Base-by-base conservation (phyloP, 2,329 filamentous ascomycete genomes). In the Cladosporium cucumerinum region DNA sequence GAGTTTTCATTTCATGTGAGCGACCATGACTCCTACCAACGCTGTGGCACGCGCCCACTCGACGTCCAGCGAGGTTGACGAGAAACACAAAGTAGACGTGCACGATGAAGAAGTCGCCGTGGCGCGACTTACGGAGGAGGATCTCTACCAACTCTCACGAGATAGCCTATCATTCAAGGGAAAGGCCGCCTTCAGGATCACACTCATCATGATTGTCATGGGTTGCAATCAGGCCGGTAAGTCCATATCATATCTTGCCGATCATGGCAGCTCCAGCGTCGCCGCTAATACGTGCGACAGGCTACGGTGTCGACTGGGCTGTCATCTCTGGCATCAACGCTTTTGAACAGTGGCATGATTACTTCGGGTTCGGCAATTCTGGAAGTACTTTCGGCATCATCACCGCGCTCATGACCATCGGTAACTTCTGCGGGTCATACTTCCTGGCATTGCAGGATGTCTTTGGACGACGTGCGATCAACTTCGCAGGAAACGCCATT, bases 391-490 rank as follows among this genome's bases (percentile, higher is more conserved):
- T 77, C 26, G 79, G 79, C 1, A 76, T 80, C 2, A 76, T 83
- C 60, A 82, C 82, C 62, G 79, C 80, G 1, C 71, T 82, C 43
- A 82, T 82, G 81, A 79, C 76, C 12, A 80, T 82, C 46, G 81
- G 80, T 26, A 79, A 73, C 7, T 78, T 83, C 57, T 75, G 76
- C 62, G 82, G 83, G 21, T 79, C 83, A 3, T 82, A 82, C 0
- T 82, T 85, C 57, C 77, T 84, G 61, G 77, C 78, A 7, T 76
- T 84, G 8, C 79, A 81, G 66, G 83, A 85, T 71, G 76, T 82
- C 8, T 80, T 84, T 68, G 82, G 84, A 52, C 79, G 82, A 63
- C 80, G 83, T 65, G 81, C 81, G 6, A 76, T 82, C 71, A 82
- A 81, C 66, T 82, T 82, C 57, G 57, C 77, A 11, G 82, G 82